phyloP scores from a whole-genome alignment of 192 early-diverging fungal species.

The Backusella macrospora region DNA sequence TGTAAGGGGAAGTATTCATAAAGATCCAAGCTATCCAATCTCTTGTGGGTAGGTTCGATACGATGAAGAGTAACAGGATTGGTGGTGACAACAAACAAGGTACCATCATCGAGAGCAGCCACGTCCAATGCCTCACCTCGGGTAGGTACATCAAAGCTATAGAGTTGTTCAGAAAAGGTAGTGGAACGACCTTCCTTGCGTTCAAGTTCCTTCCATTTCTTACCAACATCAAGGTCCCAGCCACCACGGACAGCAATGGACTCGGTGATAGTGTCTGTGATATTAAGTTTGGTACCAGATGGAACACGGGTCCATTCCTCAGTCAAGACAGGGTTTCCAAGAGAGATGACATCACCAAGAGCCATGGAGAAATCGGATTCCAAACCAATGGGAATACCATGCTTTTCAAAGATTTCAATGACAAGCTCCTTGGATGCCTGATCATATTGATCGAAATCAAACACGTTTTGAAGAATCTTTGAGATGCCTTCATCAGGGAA shows the following conservation, averaged over 20 bases:
- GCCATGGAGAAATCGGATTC: slow-evolving; percentile 69
- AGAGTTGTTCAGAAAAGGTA: slow-evolving; percentile 70
- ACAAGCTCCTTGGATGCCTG: slow-evolving; percentile 67
- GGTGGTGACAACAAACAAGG: slow-evolving; percentile 60
- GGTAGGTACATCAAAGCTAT: slow-evolving; percentile 66
- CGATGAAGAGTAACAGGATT: slow-evolving; percentile 64
- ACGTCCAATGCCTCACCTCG: slow-evolving; percentile 69
- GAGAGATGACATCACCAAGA: slow-evolving; percentile 51
- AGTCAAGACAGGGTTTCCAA: slow-evolving; percentile 54
- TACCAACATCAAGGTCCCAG: slow-evolving; percentile 55
- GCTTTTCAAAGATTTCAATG: slow-evolving; percentile 72
- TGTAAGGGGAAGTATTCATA: slow-evolving; percentile 76
- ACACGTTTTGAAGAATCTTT: slow-evolving; percentile 73
- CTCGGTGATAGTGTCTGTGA: slow-evolving; percentile 18
- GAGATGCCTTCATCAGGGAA: slow-evolving; percentile 73
- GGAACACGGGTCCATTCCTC: slow-evolving; percentile 56
- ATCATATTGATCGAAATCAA: slow-evolving; percentile 83
- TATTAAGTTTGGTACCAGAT: slow-evolving; percentile 16
- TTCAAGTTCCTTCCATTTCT: slow-evolving; percentile 55
- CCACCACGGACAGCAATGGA: slow-evolving; percentile 47
- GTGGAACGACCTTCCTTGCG: slow-evolving; percentile 58
- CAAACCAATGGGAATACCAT: slow-evolving; percentile 71
- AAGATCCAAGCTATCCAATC: slow-evolving; percentile 57
- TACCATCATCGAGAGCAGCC: slow-evolving; percentile 49
- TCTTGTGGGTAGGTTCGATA: slow-evolving; percentile 53